Conservation (phyloP, 306 rosid genomes). For the Sindora glabra region DNA sequence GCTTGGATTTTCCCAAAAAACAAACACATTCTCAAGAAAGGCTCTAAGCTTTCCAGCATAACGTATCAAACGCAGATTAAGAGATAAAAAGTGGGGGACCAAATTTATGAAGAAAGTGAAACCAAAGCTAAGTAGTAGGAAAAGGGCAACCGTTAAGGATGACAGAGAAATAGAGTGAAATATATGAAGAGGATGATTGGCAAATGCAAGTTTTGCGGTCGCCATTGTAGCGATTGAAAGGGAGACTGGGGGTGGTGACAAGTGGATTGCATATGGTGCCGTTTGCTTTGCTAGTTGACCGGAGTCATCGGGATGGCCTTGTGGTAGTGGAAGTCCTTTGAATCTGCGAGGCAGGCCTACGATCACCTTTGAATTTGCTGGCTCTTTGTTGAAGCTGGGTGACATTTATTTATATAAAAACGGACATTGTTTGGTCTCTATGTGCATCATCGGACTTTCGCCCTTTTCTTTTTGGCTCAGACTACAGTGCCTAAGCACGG, state of each 20-base stretch:
- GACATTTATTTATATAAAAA: too few species aligned
- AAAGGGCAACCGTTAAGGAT: constrained; percentile 34
- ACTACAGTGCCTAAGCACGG: too few species aligned
- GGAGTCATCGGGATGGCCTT: background rate
- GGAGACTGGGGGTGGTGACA: constrained; percentile 28
- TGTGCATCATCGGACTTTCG: too few species aligned
- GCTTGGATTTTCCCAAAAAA: background rate
- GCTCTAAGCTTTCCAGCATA: background rate
- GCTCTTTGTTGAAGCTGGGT: too few species aligned
- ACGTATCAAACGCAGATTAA: constrained; percentile 17
- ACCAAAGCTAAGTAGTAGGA: constrained; percentile 16
- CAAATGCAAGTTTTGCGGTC: constrained; percentile 44
- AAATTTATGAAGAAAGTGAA: background rate
- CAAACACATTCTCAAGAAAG: constrained; percentile 11
- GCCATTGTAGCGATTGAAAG: constrained; percentile 34
- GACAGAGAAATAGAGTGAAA: constrained; percentile 10
- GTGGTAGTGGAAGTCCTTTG: background rate
- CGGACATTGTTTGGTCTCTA: too few species aligned
- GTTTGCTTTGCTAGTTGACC: constrained; percentile 18
- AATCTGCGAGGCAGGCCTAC: too few species aligned
- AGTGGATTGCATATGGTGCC: constrained; percentile 20
- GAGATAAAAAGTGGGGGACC: constrained; percentile 17
- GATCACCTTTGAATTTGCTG: too few species aligned
- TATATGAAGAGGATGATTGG: constrained; percentile 14
- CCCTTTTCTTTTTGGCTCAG: too few species aligned